Percentiles rank a stretch among this genome's conserved stretches.
phyloP scores from a whole-genome alignment of 805 yeast species.

The Ogataea polymorpha region DNA sequence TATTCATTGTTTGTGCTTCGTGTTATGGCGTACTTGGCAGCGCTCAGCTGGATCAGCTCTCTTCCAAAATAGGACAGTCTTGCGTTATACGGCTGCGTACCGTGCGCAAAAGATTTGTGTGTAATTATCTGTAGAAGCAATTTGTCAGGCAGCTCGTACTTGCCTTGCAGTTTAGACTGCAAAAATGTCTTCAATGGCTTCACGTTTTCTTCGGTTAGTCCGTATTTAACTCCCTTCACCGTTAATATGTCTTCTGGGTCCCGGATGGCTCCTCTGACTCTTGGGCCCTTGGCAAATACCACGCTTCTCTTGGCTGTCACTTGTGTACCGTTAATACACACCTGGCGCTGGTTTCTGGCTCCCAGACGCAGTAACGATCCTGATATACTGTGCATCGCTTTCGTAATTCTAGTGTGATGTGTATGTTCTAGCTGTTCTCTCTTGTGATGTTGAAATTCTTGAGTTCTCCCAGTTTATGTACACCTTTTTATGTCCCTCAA shows the following conservation, averaged over 20 bases:
- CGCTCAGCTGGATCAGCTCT: constrained; percentile 51
- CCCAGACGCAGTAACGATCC: constrained; percentile 1
- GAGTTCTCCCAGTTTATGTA: not conserved
- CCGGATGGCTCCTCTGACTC: constrained; percentile 70
- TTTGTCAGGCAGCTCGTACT: constrained; percentile 55
- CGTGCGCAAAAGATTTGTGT: constrained; percentile 94
- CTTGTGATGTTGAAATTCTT: not conserved
- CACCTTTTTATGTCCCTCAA: constrained; percentile 3
- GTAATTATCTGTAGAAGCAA: constrained; percentile 79
- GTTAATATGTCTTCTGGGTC: constrained; percentile 61
- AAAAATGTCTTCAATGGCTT: constrained; percentile 48
- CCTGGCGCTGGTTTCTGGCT: constrained; percentile 1
- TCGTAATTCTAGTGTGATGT: not conserved
- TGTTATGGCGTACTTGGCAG: constrained; percentile 41
- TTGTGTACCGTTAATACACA: not conserved
- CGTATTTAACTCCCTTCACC: constrained; percentile 54
- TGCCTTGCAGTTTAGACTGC: constrained; percentile 27
- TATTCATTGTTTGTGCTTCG: constrained; percentile 28
- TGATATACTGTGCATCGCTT: constrained; percentile 1
- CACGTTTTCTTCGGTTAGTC: constrained; percentile 46
- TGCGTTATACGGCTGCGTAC: constrained; percentile 85
- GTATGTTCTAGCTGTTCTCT: too few relatives aligned
- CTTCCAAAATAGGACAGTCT: constrained; percentile 72
- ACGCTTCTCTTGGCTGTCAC: constrained; percentile 23
- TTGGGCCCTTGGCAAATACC: constrained; percentile 46